Base-by-base conservation (phyloP, 176 grass and related monocot species). In the Musa acuminata region DNA sequence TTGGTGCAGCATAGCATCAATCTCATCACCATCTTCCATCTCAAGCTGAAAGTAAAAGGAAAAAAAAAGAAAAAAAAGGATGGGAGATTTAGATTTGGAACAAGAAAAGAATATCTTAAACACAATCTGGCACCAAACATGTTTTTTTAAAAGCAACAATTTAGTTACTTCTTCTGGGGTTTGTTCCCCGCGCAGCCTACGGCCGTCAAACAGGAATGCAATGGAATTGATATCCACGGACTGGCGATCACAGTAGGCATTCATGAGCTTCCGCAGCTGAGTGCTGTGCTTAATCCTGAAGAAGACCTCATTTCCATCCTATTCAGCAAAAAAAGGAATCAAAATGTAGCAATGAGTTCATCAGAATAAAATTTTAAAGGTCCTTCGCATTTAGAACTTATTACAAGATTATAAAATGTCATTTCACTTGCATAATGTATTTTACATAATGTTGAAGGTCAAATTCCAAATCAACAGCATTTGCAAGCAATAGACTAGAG, bases 281-380 rank as follows among this genome's bases (percentile, higher is more conserved):
- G 63, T 65, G 63, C 22, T 65, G 8, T 22, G 63, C 24, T 65
- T 65, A 25, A 65, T 65, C 63, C 63, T 22, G 22, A 65, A 65
- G 22, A 65, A 65, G 21, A 65, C 63, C 63, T 65, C 63, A 65
- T 27, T 65, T 22, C 63, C 63, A 65, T 65, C 63, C 63, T 65
- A 65, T 6, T 25, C 22, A 65, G 23, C 24, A 29, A 0, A 60
- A 60, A 20, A 14, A 60, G 3, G 14, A n/a, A 2, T 19, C 14
- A 60, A 60, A 60, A 19, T 60, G 57, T 60, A 60, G 57, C 57
- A 60, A 60, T 1, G n/a, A n/a, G 57, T 19, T 60, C 14, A 14
- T 8, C 17, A n/a, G 7, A 60, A 60, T 20, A 20, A 60, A 60
- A 19, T 59, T 59, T 60, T 9, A 20, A 20, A 60, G 8, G 12